Evolutionary conservation across 148 eudicot genomes (phyloP), one percentile per base, ranked within the genome.

Genomic region (Pouteria glomerata): DNA sequence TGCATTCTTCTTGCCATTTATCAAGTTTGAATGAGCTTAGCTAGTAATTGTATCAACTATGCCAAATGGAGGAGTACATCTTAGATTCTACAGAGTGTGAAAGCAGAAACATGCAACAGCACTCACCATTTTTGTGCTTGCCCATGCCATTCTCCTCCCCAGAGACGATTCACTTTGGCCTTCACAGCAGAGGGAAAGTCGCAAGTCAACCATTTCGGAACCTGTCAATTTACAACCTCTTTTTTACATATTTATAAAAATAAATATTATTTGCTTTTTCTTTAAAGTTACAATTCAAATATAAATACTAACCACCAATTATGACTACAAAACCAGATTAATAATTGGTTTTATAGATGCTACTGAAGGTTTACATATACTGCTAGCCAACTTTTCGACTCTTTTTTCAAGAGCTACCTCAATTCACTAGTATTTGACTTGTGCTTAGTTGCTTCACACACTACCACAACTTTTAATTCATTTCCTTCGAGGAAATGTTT

Each of bases 121-220:
- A 66, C 82, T 70, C 70, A 93, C 98, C 98, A 94, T 70, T 94
- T 94, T 70, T 94, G 98, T 68, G 97, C 96, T 75, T 91, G 98
- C 8, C 98, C 98, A 73, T 94, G 97, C 98, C 98, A 94, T 91
- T 91, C 97, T 27, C 98, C 97, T 68, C 96, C 89, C 98, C 98
- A 94, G 19, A 91, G 78, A 58, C 98, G 98, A 78, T 89, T 94
- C 65, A 94, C 97, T 82, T 94, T 94, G 52, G 98, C 91, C 83
- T 91, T 94, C 56, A 94, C 98, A 71, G 97, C 80, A n/a, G 95
- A 86, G 12, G 98, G 97, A 71, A 94, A 94, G 76, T 91, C 98
- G 71, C 89, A 89, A 31, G 96, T 91, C 85, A 94, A 74, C 98
- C 98, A 94, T 13, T 82, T 84, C 53, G 96, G 91, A 34, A 88